Evolutionary conservation across 2,329 filamentous ascomycete genomes (phyloP), one percentile per base, ranked within the genome.

Genomic region (Stromatinia cepivora): DNA sequence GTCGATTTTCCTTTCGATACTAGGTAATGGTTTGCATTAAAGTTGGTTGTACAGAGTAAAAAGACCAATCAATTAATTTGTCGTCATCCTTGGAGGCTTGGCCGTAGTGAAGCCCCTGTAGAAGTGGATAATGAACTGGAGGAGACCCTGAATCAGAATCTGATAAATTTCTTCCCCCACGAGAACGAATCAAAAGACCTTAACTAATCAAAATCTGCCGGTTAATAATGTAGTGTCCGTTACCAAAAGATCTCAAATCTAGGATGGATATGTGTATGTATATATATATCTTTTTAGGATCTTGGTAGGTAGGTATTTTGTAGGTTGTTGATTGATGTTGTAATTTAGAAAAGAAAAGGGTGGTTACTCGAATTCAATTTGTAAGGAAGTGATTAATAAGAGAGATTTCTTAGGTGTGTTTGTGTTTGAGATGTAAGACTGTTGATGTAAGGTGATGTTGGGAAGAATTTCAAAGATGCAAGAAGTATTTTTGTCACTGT

Each of bases 41-140:
- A 42, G 39, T 42, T 42, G 39, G 39, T 42, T 42, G 39, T 42
- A 15, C 39, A 42, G 25, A 48, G 17, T 31, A 15, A 10, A 46
- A 42, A 39, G 46, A 10, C 61, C 61, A 64, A 64, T 64, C 50
- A 66, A 56, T 8, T 13, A 46, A n/a, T 57, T 46, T 57, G 52
- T 66, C 63, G 63, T 66, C 63, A 66, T 66, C 42, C 25, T 48
- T 20, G 53, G 4, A 34, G 22, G 46, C 9, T 50, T 58, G 34
- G 36, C 13, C 11, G 4, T 22, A 11, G 39, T 22, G n/a, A 56
- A 56, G n/a, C 53, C 52, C 52, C 52, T 54, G 20, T 54, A 10
- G 28, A 34, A 6, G 11, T 50, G 48, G 48, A 31, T 56, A 7
- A 31, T 34, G 53, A 34, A 54, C 34, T n/a, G 34, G 58, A 46